Evolutionary conservation across 2,329 filamentous ascomycete genomes (phyloP), one percentile per base, ranked within the genome.

Genomic region (Arthrobotrys sphaeroides): DNA sequence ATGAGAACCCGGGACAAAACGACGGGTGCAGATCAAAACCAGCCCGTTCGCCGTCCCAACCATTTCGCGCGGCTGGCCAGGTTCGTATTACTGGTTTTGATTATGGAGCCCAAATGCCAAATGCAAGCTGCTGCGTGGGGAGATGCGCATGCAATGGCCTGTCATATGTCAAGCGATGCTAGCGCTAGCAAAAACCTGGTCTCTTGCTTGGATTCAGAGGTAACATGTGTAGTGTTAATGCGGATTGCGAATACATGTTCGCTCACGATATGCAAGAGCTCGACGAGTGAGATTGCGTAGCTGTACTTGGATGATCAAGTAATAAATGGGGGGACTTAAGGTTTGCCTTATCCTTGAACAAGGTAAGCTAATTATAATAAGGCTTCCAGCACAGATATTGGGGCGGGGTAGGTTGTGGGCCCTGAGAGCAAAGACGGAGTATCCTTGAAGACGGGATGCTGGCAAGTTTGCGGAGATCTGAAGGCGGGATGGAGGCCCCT

Each of bases 121-220:
- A 55, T 55, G 51, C 51, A 38, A 12, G 18, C 12, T 31, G 38
- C n/a, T 55, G 31, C 26, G n/a, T 53, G 16, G n/a, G n/a, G n/a
- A n/a, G n/a, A n/a, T n/a, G n/a, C n/a, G n/a, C 3, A n/a, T 24
- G 38, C 38, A 55, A 13, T 24, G 5, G 26, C 2, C 31, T 24
- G 51, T 55, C 31, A 38, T 18, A 24, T 10, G n/a, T 38, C 31
- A 55, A 55, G 51, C 51, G 51, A 55, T 22, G 38, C 51, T 55
- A 55, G 51, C 51, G 51, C 51, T 20, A 9, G 31, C 10, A 24
- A 55, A 38, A 38, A 55, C 31, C n/a, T 53, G 51, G 28, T 55
- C 38, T 22, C 18, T 9, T 36, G 49, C 7, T 33, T 33, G 28
- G 28, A 33, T n/a, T 51, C 5, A 31, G 24, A 33, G 49, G 36